phyloP scores from a whole-genome alignment of 2,329 filamentous ascomycete species.

The Trichophyton verrucosum region DNA sequence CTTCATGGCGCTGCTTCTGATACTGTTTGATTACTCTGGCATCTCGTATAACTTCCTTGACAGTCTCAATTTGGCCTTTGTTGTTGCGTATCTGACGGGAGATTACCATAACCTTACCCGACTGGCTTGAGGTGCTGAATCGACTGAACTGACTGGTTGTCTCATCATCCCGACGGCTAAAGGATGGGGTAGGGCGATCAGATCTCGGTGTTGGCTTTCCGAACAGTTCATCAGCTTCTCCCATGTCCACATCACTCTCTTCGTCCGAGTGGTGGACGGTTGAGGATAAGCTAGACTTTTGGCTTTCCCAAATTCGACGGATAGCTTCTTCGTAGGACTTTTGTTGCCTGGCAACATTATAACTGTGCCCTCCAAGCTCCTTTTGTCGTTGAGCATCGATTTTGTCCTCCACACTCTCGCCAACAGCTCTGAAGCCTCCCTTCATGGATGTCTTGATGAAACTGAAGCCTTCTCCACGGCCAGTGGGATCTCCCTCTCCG shows the following conservation, averaged over 20 bases:
- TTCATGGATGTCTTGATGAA: slow-evolving; percentile 99
- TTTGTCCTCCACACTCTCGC: slow-evolving; percentile 77
- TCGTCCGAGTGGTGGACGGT: slow-evolving; percentile 61
- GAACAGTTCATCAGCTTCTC: slow-evolving; percentile 38
- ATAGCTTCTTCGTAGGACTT: slow-evolving; percentile 86
- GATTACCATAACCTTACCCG: slow-evolving; percentile 60
- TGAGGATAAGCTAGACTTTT: slow-evolving; percentile 66
- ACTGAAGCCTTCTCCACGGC: slow-evolving; percentile 84
- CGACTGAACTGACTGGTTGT: slow-evolving; percentile 67
- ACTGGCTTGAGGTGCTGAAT: slow-evolving; percentile 55
- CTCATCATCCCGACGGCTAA: slow-evolving; percentile 53
- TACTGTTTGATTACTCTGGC: slow-evolving; percentile 83
- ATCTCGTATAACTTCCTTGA: slow-evolving; percentile 56
- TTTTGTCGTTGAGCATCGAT: slow-evolving; percentile 63
- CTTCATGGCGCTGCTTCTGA: slow-evolving; percentile 59
- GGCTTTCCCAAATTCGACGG: slow-evolving; percentile 79
- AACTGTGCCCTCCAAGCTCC: slow-evolving; percentile 73
- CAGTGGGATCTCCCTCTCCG: slow-evolving; percentile 87
- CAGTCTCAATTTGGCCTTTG: slow-evolving; percentile 50
- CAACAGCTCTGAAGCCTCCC: slow-evolving; percentile 83
- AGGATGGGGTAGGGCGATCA: slow-evolving; percentile 45
- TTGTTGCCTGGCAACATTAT: slow-evolving; percentile 93
- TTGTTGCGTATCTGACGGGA: slow-evolving; percentile 53
- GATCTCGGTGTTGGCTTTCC: slow-evolving; percentile 52
- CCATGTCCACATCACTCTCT: slow-evolving; percentile 50